Percentiles rank a stretch among this genome's conserved stretches.
phyloP scores from a whole-genome alignment of 2,329 filamentous ascomycete species.

The Zasmidium angulare region DNA sequence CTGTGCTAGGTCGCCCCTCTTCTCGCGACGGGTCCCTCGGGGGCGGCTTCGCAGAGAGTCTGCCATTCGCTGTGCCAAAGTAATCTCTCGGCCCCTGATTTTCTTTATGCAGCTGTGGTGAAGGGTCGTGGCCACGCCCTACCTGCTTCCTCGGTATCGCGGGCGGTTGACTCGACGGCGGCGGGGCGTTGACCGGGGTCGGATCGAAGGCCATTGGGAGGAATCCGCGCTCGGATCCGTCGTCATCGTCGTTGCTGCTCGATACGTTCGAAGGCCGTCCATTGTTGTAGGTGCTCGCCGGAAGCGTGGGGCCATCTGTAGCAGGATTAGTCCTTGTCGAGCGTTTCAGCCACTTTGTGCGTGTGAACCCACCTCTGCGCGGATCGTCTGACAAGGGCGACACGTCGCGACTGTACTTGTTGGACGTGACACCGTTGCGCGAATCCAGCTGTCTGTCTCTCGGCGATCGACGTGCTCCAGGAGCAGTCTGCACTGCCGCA shows the following conservation, averaged over 20 bases:
- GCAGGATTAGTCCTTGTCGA: conserved; percentile 17
- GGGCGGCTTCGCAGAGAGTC: conserved; percentile 32
- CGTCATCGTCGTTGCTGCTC: conserved; percentile 57
- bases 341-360: conserved; percentile 26
- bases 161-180: conserved; percentile 18
- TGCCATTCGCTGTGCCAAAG: conserved; percentile 35
- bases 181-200: conserved; percentile 37
- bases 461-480: conserved; percentile 48
- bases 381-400: conserved; percentile 38
- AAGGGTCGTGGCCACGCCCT: conserved; percentile 24
- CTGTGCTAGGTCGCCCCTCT: conserved; percentile 31
- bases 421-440: conserved; percentile 28
- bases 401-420: conserved; percentile 32
- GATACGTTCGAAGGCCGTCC: conserved; percentile 72
- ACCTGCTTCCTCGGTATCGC: conserved; percentile 29
- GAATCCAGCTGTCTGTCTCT: conserved; percentile 24
- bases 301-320: conserved; percentile 65
- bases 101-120: conserved; percentile 29
- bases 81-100: conserved; percentile 43
- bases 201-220: conserved; percentile 55
- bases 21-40: conserved; percentile 45
- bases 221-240: conserved; percentile 54
- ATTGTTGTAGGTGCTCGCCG: conserved; percentile 74
- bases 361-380: conserved; percentile 32
- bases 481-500: conserved; percentile 67